Conservation (phyloP, 176 grass and related monocot species). For the Poa annua region DNA sequence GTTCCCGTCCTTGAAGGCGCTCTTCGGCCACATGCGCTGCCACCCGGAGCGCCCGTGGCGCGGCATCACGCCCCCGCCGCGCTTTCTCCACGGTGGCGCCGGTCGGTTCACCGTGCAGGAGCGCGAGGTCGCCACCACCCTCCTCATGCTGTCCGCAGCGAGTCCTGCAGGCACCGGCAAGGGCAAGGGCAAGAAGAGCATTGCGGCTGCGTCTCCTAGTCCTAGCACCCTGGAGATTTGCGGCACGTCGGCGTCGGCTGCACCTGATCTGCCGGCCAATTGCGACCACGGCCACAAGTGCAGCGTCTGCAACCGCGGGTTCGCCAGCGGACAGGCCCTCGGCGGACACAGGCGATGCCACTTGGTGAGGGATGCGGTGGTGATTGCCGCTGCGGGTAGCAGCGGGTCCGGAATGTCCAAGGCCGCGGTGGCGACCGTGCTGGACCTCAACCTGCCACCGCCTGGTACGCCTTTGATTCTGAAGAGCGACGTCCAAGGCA, state of each 20-base stretch:
- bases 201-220: neutral
- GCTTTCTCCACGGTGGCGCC: neutral
- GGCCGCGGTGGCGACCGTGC: neutral
- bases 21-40: slow-evolving; percentile 81
- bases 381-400: neutral
- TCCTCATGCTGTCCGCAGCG: slow-evolving; percentile 38
- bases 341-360: slow-evolving; percentile 79
- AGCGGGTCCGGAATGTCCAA: neutral
- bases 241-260: neutral
- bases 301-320: slow-evolving; percentile 18
- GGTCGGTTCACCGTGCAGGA: slow-evolving; percentile 40
- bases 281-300: slow-evolving; percentile 13
- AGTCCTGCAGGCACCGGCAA: neutral
- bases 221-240: neutral
- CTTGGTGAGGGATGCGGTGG: slow-evolving; percentile 12
- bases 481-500: neutral
- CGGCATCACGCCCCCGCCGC: slow-evolving; percentile 46
- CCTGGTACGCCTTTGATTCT: neutral
- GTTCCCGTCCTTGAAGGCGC: slow-evolving; percentile 63
- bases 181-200: slow-evolving; percentile 33
- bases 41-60: slow-evolving; percentile 78
- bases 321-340: slow-evolving; percentile 73
- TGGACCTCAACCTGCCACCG: slow-evolving; percentile 60
- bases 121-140: slow-evolving; percentile 38
- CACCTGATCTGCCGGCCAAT: neutral